Evolutionary conservation across 2,329 filamentous ascomycete species (phyloP).

Genomic region (Trichoderma sp.): DNA sequence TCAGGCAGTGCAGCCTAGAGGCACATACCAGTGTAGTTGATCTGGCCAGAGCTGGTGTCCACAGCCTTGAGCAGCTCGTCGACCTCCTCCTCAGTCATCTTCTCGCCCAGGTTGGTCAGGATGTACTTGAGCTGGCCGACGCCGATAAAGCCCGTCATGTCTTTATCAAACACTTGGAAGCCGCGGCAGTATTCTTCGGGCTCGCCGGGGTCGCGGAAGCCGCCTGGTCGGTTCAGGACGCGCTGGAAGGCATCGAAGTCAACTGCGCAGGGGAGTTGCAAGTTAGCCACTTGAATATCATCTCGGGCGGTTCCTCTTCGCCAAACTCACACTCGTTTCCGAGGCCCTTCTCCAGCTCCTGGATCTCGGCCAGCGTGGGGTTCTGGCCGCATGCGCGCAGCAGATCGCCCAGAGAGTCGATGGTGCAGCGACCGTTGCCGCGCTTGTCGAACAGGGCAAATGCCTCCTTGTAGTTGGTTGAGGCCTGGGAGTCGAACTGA

Average conservation of each 20-base stretch:
- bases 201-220: constrained; percentile 97
- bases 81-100: constrained; percentile 98
- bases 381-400: constrained; percentile 97
- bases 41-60: constrained; percentile 92
- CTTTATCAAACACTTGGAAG: constrained; percentile 99
- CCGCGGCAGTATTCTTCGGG: constrained; percentile 98
- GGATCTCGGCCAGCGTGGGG: constrained; percentile 89
- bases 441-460: constrained; percentile 99
- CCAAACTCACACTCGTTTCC: constrained; percentile 81
- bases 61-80: constrained; percentile 98
- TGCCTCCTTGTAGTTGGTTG: constrained; percentile 99
- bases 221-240: constrained; percentile 93
- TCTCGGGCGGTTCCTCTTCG: background rate
- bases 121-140: constrained; percentile 98
- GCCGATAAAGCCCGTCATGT: constrained; percentile 96
- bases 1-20: background rate
- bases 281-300: constrained; percentile 28
- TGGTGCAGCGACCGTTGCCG: constrained; percentile 86
- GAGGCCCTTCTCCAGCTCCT: constrained; percentile 85
- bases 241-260: constrained; percentile 98
- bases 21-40: constrained; percentile 88
- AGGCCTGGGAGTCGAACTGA: constrained; percentile 61
- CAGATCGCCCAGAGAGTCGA: constrained; percentile 87
- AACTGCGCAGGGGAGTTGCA: constrained; percentile 55
- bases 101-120: constrained; percentile 95